Evolutionary conservation across 176 grass and related monocot species (phyloP).

Genomic region (Themeda triandra): DNA sequence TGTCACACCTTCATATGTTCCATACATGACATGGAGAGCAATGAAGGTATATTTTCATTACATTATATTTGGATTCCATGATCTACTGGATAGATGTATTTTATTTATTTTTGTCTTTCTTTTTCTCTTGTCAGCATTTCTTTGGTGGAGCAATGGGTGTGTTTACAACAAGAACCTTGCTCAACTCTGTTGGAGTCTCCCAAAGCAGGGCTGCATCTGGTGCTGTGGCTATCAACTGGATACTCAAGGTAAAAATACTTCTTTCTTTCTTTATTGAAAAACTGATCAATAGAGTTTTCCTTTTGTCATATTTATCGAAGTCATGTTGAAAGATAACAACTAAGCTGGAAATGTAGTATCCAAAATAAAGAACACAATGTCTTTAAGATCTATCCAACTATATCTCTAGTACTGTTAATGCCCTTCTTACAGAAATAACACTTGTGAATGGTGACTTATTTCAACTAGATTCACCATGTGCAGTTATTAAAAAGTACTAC

Average conservation of each 20-base stretch:
- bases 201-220: slow-evolving; percentile 81
- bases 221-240: slow-evolving; percentile 99
- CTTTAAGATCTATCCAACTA: background rate
- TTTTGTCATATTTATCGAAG: background rate
- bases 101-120: background rate
- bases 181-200: slow-evolving; percentile 84
- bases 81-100: background rate
- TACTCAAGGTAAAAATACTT: slow-evolving; percentile 75
- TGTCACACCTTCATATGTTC: slow-evolving; percentile 96
- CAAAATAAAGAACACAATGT: background rate
- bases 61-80: background rate
- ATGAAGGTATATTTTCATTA: slow-evolving; percentile 59
- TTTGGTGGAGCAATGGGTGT: slow-evolving; percentile 99
- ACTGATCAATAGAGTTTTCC: background rate
- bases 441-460: background rate
- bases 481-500: background rate
- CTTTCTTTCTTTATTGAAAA: background rate
- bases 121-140: slow-evolving; percentile 62
- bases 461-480: background rate
- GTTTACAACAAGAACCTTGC: slow-evolving; percentile 83
- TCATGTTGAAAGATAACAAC: background rate
- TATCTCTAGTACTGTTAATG: background rate
- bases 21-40: slow-evolving; percentile 99
- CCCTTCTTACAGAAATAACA: background rate
- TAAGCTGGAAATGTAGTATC: background rate